Evolutionary conservation across 257 asterid species (phyloP).

Genomic region (Plantago elongata): DNA sequence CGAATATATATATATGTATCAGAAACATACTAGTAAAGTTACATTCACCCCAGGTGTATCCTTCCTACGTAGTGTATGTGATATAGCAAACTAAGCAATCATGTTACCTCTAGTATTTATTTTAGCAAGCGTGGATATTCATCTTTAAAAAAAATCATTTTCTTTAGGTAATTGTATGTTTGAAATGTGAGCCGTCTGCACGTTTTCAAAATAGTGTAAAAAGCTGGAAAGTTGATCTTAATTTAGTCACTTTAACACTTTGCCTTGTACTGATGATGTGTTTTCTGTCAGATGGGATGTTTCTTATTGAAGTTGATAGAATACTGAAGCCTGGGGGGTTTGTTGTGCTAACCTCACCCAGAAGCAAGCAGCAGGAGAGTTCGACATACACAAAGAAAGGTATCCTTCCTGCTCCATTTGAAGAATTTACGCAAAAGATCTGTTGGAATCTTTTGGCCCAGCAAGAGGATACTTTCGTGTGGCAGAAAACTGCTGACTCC

Average conservation of each 20-base stretch:
- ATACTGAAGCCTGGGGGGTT: conserved; percentile 95
- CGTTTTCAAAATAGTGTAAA: conserved; percentile 6
- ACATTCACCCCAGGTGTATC: no score
- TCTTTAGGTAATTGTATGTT: not conserved
- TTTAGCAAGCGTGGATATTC: not conserved
- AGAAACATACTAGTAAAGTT: no score
- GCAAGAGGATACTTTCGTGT: conserved; percentile 78
- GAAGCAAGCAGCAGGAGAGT: conserved; percentile 53
- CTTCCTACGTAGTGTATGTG: no score
- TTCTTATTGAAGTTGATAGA: conserved; percentile 91
- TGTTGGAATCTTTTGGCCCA: conserved; percentile 80
- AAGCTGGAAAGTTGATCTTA: not conserved
- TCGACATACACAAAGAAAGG: conserved; percentile 29
- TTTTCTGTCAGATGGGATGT: conserved; percentile 68
- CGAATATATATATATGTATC: no score
- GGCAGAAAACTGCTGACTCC: conserved; percentile 85
- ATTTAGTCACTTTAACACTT: not conserved
- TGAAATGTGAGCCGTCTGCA: not conserved
- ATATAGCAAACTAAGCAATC: not conserved
- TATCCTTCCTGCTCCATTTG: conserved; percentile 46
- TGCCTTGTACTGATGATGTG: conserved; percentile 24
- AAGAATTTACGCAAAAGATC: conserved; percentile 51
- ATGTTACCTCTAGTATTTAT: not conserved
- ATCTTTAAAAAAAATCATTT: not conserved
- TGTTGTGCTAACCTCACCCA: conserved; percentile 79